These are phyloP conservation scores for Paecilomyces dactylethromorphus DNA, from an alignment of 2,329 filamentous ascomycete genomes.

Conservation along the genomic window DNA sequence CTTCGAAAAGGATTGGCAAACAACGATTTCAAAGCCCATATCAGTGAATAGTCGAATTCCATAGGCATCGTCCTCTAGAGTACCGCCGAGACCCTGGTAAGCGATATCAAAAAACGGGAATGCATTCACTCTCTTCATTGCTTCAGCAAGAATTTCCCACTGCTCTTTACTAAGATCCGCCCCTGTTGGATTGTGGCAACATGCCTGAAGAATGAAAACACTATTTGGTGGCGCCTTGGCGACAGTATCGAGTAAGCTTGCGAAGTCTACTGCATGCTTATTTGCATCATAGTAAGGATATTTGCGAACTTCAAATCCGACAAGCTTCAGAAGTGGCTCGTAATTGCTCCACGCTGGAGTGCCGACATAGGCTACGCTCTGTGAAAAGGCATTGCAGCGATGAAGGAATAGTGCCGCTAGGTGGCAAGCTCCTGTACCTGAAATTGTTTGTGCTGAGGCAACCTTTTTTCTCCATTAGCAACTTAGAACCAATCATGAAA, in stretches of 20 bases:
- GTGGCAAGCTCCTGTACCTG: not conserved
- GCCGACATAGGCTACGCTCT: not conserved
- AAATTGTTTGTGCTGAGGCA: not conserved
- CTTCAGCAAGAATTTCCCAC: not conserved
- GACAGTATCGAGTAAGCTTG: not conserved
- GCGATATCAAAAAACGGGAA: not conserved
- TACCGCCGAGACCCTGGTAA: not conserved
- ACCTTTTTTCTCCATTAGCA: not conserved
- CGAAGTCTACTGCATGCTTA: not conserved
- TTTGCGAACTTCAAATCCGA: not conserved
- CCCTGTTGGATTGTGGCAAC: not conserved
- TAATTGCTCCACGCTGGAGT: not conserved
- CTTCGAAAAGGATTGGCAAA: constrained; percentile 14
- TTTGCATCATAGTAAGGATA: not conserved
- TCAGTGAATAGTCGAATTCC: not conserved
- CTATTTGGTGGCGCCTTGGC: not conserved
- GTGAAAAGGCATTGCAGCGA: not conserved
- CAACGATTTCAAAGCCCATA: not conserved
- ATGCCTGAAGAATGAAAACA: not conserved
- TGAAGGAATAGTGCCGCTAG: not conserved
- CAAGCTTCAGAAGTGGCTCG: not conserved
- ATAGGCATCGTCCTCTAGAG: not conserved
- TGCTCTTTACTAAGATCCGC: not conserved
- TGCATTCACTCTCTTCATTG: not conserved
- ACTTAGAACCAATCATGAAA: not conserved